phyloP scores from a whole-genome alignment of 2,329 filamentous ascomycete genomes.

The Tolypocladium endophyticum region DNA sequence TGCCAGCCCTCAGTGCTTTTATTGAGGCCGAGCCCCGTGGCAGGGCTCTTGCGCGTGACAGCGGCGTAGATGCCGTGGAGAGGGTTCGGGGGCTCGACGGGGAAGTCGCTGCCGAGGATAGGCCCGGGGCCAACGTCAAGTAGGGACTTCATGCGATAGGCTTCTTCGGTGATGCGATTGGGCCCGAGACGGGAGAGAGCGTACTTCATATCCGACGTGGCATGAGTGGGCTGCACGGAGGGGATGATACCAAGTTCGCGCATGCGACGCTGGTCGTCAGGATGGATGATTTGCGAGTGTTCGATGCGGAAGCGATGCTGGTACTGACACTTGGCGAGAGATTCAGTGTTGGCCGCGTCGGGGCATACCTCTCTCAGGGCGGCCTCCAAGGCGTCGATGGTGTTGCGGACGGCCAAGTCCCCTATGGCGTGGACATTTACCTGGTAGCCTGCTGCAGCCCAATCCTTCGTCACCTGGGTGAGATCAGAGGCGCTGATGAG shows the following conservation, averaged over 20 bases:
- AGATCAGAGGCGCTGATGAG: conserved; percentile 54
- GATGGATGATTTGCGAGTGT: conserved; percentile 61
- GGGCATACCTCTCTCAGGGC: conserved; percentile 46
- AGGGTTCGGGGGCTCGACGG: conserved; percentile 58
- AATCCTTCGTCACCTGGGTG: conserved; percentile 40
- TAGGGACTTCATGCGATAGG: conserved; percentile 57
- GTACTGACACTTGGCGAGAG: conserved; percentile 39
- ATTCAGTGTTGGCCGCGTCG: conserved; percentile 25
- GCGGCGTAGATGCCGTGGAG: conserved; percentile 62
- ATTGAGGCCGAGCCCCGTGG: conserved; percentile 38
- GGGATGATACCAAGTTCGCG: conserved; percentile 50
- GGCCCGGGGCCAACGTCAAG: conserved; percentile 39
- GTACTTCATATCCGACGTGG: conserved; percentile 61
- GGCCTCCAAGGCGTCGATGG: conserved; percentile 50
- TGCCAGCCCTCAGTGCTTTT: conserved; percentile 47
- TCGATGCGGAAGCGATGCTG: conserved; percentile 55
- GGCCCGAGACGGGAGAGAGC: conserved; percentile 49
- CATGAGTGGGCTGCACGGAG: conserved; percentile 62
- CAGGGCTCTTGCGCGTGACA: conserved; percentile 48
- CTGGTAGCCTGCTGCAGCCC: conserved; percentile 52
- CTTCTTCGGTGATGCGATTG: conserved; percentile 41
- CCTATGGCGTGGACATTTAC: conserved; percentile 67
- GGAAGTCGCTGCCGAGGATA: conserved; percentile 60
- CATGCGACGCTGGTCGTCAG: conserved; percentile 51
- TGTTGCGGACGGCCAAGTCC: conserved; percentile 55